Base-by-base conservation (phyloP, 257 asterid genomes). In the Solanum bulbocastanum region DNA sequence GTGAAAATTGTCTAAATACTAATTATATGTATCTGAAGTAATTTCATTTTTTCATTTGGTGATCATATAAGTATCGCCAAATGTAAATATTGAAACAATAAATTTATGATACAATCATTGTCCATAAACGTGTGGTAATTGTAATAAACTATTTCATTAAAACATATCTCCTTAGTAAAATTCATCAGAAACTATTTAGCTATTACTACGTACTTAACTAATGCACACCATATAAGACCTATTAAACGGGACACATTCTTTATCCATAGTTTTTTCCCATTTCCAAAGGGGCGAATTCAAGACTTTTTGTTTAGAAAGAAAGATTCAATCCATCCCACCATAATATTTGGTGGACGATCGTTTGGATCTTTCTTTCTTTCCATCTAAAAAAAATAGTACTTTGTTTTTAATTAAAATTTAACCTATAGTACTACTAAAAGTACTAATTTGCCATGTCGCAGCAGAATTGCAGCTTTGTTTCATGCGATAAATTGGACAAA, bases 401-500 rank as follows among this genome's bases (percentile, higher is more conserved):
- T 22, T 20, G 13, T 79, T 76, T 76, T 25, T 42, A 13, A 27
- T 25, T 42, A 44, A 79, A 79, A 44, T 44, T 79, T 44, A 79
- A 42, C 65, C 6, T 2, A n/a, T 62, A 62, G 15, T 37, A 11
- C 4, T 71, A 30, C 10, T 12, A 36, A 40, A 78, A 25, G 0
- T 15, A 30, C 1, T 15, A 30, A 32, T 9, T 79, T 79, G 6
- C 27, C 40, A 79, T 46, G 85, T 15, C 66, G 40, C 37, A 15
- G 3, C 62, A 46, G 3, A 79, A 25, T 44, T 79, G 85, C 58
- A 44, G 1, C 5, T 78, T 78, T 1, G 37, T 78, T 73, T 49
- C 81, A 23, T 52, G 36, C 71, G 93, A 88, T 46, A 88, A 88
- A 91, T 82, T 90, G 87, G 92, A 91, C 44, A 86, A 87, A n/a